These are phyloP conservation scores for Penicillium sclerotigenum DNA, from an alignment of 2,329 filamentous ascomycete species.

Conservation along the genomic window DNA sequence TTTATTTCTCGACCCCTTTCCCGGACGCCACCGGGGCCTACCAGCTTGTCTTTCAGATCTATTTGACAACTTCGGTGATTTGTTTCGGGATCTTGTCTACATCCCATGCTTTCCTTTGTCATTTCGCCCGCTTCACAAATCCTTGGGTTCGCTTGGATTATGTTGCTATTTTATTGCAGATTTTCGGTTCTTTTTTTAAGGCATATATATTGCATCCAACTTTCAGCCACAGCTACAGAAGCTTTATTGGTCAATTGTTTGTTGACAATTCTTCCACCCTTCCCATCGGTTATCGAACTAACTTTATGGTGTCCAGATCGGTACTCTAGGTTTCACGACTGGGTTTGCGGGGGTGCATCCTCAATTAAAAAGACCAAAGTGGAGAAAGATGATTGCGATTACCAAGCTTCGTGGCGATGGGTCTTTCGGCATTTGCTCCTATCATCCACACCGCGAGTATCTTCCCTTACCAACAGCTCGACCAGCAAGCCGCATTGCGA, in stretches of 20 bases:
- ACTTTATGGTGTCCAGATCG: conserved; percentile 21
- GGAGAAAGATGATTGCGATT: conserved; percentile 30
- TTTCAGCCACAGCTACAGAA: conserved; percentile 28
- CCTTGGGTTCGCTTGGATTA: conserved; percentile 32
- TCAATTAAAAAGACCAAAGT: conserved; percentile 28
- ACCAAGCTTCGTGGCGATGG: conserved; percentile 30
- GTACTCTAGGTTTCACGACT: conserved; percentile 28
- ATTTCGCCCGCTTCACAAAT: conserved; percentile 27
- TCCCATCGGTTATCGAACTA: background rate
- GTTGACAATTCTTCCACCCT: background rate
- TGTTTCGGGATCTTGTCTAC: conserved; percentile 21
- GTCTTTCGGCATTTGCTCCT: conserved; percentile 34
- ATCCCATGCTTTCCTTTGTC: conserved; percentile 37
- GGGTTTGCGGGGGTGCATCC: conserved; percentile 37
- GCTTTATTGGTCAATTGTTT: conserved; percentile 38
- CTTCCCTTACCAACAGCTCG: conserved; percentile 22
- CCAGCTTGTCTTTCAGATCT: conserved; percentile 20
- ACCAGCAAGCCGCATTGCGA: conserved; percentile 24
- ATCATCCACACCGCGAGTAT: conserved; percentile 29
- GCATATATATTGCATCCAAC: conserved; percentile 38
- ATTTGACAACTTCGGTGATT: conserved; percentile 13
- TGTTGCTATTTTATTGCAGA: conserved; percentile 34
- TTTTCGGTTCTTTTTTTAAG: conserved; percentile 36
- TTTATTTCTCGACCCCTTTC: conserved; percentile 13
- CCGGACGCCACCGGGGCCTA: conserved; percentile 10